These are phyloP conservation scores for Pseudogymnoascus verrucosus DNA, from an alignment of 2,329 filamentous ascomycete species.

Conservation along the genomic window DNA sequence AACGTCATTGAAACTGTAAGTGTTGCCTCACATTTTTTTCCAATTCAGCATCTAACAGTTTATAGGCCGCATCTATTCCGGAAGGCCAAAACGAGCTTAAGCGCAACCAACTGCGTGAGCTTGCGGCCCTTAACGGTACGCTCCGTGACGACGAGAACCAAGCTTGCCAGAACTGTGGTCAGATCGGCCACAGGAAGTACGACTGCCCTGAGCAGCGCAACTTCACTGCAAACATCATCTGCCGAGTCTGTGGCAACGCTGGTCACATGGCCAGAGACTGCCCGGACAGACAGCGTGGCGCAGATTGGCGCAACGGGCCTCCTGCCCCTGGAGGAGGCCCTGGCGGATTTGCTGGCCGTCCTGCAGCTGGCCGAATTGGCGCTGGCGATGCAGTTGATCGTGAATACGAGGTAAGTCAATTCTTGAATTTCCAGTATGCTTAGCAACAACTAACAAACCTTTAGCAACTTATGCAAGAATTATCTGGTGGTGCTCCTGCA, in stretches of 20 bases:
- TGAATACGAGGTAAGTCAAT: constrained; percentile 75
- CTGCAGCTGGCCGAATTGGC: constrained; percentile 57
- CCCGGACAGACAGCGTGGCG: constrained; percentile 81
- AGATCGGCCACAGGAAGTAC: constrained; percentile 98
- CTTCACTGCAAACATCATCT: constrained; percentile 98
- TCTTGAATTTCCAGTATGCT: not conserved
- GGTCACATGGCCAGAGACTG: constrained; percentile 98
- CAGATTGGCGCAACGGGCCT: constrained; percentile 81
- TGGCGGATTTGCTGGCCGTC: constrained; percentile 36
- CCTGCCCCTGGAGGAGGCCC: constrained; percentile 41
- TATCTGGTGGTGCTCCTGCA: constrained; percentile 62
- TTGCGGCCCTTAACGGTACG: constrained; percentile 96
- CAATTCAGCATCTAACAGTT: constrained; percentile 25
- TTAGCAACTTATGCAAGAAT: constrained; percentile 94
- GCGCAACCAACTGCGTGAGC: constrained; percentile 94
- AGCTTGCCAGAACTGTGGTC: constrained; percentile 97
- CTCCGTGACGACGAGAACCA: constrained; percentile 98
- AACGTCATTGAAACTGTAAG: constrained; percentile 97
- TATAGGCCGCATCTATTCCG: constrained; percentile 89
- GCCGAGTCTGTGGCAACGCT: constrained; percentile 93
- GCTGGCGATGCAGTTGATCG: constrained; percentile 79
- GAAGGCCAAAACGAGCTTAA: constrained; percentile 99
- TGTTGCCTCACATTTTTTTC: constrained; percentile 20
- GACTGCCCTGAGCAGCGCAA: constrained; percentile 97
- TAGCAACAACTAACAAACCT: constrained; percentile 29